Percentiles rank a stretch among this genome's conserved stretches.
These are phyloP conservation scores for Secale cereale DNA, from an alignment of 176 grass and related monocot species.

Conservation along the genomic window DNA sequence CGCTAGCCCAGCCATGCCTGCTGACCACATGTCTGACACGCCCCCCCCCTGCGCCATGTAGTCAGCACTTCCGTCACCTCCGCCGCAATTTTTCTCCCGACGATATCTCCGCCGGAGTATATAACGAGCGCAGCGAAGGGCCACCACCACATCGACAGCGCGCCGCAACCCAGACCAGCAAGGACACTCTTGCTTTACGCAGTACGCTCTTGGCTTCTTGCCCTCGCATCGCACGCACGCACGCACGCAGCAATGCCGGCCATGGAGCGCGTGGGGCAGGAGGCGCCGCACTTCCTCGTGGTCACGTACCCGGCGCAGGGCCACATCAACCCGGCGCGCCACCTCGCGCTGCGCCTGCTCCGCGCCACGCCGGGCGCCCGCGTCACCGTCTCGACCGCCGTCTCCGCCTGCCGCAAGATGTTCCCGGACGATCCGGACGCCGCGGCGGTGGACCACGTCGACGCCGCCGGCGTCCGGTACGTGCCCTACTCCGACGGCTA, in stretches of 20 bases:
- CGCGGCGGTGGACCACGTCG: neutral
- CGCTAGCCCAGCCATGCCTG: neutral
- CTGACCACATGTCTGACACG: neutral
- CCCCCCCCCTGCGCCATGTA: neutral
- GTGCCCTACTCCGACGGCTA: constrained; percentile 53
- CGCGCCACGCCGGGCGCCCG: constrained; percentile 11
- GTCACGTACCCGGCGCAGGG: constrained; percentile 43
- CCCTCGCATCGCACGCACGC: too few relatives aligned
- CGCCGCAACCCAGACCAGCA: neutral
- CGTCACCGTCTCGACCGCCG: constrained; percentile 53
- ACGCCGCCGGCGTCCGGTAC: constrained; percentile 37
- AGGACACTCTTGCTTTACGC: neutral
- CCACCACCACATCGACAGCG: neutral
- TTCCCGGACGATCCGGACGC: constrained; percentile 1
- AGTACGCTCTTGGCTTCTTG: neutral
- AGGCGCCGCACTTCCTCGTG: constrained; percentile 47
- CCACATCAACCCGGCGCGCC: constrained; percentile 68
- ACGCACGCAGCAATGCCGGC: neutral
- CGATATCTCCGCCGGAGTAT: neutral
- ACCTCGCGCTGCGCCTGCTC: constrained; percentile 42
- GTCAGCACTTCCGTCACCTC: constrained; percentile 30
- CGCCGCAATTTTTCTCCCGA: neutral
- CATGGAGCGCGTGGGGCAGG: constrained; percentile 4
- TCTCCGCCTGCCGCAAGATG: constrained; percentile 47
- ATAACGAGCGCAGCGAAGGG: neutral